Percentiles rank a stretch among this genome's conserved stretches.
Evolutionary conservation across 768 basidiomycete species (phyloP).

Genomic region (Russula compacta): DNA sequence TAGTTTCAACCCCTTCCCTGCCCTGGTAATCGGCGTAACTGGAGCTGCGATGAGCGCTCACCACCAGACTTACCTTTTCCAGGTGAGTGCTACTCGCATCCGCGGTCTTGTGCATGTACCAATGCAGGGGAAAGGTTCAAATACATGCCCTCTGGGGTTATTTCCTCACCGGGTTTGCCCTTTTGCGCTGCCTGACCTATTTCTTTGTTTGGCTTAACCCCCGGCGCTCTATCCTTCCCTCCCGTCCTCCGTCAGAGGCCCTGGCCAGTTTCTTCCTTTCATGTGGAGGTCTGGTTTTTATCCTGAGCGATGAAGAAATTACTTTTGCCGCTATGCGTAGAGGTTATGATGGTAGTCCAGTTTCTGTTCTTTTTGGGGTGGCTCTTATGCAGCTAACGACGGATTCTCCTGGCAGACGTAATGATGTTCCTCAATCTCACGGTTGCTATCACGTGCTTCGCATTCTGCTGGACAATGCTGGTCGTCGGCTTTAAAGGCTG

Average conservation of each 20-base stretch:
- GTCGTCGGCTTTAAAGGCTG: constrained; percentile 79
- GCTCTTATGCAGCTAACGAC: neutral
- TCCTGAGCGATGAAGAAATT: constrained; percentile 83
- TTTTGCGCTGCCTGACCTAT: constrained; percentile 82
- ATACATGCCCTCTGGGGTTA: constrained; percentile 90
- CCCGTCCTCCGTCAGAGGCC: constrained; percentile 89
- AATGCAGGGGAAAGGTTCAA: constrained; percentile 46
- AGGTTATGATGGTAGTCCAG: constrained; percentile 64
- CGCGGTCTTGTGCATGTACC: neutral
- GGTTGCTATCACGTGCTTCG: constrained; percentile 77
- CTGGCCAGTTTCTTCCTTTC: constrained; percentile 81
- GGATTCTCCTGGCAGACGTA: constrained; percentile 41
- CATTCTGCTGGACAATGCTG: constrained; percentile 74
- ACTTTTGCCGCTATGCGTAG: constrained; percentile 86
- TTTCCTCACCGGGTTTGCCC: constrained; percentile 67
- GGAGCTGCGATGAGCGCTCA: constrained; percentile 93
- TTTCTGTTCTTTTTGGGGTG: neutral
- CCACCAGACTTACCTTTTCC: constrained; percentile 84
- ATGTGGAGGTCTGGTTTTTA: constrained; percentile 83
- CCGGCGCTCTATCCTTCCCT: constrained; percentile 75
- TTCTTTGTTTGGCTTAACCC: constrained; percentile 90
- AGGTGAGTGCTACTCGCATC: constrained; percentile 32
- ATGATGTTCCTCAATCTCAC: constrained; percentile 87
- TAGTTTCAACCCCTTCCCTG: constrained; percentile 89
- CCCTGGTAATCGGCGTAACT: constrained; percentile 87